Conservation (phyloP, 2,329 filamentous ascomycete genomes). For the Beauveria sp. region DNA sequence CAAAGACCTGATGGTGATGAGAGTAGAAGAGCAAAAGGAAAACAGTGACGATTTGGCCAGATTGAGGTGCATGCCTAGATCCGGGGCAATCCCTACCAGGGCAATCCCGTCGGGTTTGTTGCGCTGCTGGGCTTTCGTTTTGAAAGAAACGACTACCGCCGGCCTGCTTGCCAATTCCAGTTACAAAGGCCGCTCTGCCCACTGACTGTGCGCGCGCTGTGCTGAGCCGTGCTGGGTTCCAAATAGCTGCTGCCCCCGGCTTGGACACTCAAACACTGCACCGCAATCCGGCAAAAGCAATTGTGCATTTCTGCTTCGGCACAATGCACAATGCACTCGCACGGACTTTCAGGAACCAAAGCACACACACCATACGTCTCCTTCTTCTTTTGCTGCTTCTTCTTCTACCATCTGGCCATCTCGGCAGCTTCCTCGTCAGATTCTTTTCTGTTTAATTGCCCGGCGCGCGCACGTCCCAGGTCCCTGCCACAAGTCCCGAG, state of each 20-base stretch:
- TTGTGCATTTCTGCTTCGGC: neutral
- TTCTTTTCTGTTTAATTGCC: neutral
- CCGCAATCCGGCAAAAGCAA: neutral
- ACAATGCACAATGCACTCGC: neutral
- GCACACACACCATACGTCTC: neutral
- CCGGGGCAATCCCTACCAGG: neutral
- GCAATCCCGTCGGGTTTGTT: neutral
- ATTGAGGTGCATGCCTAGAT: neutral
- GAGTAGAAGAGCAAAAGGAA: neutral
- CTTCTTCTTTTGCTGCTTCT: neutral
- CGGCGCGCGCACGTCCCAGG: neutral
- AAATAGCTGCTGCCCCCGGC: neutral
- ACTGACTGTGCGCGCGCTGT: neutral
- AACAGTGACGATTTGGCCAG: neutral
- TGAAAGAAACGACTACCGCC: neutral
- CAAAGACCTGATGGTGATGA: neutral
- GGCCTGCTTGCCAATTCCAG: neutral
- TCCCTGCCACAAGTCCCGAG: neutral
- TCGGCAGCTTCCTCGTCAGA: neutral
- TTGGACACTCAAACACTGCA: neutral
- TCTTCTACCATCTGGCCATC: neutral
- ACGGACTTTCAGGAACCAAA: slow-evolving; percentile 1
- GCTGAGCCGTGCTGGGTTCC: neutral
- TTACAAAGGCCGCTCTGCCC: neutral
- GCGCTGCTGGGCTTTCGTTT: neutral